Evolutionary conservation across 441 rosid genomes (phyloP), one percentile per base, ranked within the genome.

Genomic region (Jatropha multifida): DNA sequence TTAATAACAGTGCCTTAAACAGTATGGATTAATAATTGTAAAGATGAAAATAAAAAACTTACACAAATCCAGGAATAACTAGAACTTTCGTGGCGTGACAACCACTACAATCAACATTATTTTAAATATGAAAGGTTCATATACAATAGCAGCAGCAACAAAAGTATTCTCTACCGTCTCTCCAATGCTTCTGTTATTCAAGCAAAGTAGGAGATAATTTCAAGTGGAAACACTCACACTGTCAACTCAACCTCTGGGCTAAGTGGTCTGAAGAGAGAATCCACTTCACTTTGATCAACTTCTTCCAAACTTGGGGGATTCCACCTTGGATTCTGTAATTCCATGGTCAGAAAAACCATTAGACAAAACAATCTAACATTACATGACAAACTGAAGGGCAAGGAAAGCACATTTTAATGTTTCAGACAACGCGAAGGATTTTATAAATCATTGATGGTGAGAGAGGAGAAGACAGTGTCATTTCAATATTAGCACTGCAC

Each of bases 301-400:
- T 84, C 94, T 62, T 90, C 92, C 79, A 93, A 68, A 60, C 88
- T 88, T 44, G 89, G 78, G 3, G 97, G 98, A 41, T 88, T 87
- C 99, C 99, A 95, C 81, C 82, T 89, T 6, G 96, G 99, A 5
- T 92, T 95, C 98, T 94, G 93, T 88, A 85, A 64, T 69, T 46
- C 48, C 32, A 80, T 8, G 26, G 37, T 11, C 40, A 61, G 32
- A 10, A 44, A 6, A 9, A 20, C 13, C 15, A 17, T 15, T 41
- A 48, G 15, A 48, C 14, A 1, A 23, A 38, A 58, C 2, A 6
- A 41, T 41, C 52, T 8, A 65, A 44, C 8, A 42, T 5, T 27
- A 60, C 23, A 40, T 40, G 63, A 54, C 15, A 5, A 37, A 74
- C 59, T 41, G 61, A 74, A 55, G 32, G 32, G 32, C 32, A 32